Evolutionary conservation across 73 alveolate species (phyloP).

Genomic region (Durusdinium trenchii): DNA sequence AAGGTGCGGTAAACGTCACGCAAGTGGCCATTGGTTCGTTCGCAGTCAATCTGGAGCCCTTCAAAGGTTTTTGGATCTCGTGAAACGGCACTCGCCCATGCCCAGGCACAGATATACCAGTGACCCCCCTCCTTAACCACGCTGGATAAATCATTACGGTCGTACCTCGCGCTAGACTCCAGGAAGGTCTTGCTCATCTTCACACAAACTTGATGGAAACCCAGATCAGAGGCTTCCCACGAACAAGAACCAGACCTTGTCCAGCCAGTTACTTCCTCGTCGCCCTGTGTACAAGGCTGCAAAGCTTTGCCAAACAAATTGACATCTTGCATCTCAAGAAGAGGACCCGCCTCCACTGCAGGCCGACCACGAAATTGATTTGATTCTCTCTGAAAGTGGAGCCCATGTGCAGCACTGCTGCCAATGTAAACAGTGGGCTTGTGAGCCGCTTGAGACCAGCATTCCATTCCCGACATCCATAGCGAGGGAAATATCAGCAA

Average conservation of each 20-base stretch:
- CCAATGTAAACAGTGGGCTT: not conserved
- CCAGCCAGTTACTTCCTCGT: conserved; percentile 59
- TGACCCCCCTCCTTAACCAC: conserved; percentile 71
- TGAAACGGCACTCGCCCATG: conserved; percentile 81
- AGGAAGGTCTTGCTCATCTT: conserved; percentile 52
- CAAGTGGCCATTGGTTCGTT: conserved; percentile 77
- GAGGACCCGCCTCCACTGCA: not conserved
- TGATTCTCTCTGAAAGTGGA: too few relatives aligned
- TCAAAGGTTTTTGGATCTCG: conserved; percentile 53
- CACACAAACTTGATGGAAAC: conserved; percentile 79
- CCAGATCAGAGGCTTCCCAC: conserved; percentile 73
- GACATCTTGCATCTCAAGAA: conserved; percentile 30
- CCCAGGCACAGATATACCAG: conserved; percentile 93
- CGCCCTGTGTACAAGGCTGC: conserved; percentile 62
- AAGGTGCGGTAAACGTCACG: conserved; percentile 73
- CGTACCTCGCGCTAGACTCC: conserved; percentile 40
- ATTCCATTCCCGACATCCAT: too few relatives aligned
- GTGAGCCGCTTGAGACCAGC: too few relatives aligned
- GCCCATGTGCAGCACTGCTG: not conserved
- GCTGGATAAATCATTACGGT: conserved; percentile 50
- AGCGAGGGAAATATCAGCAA: too few relatives aligned
- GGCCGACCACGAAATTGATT: not conserved
- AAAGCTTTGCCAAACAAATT: conserved; percentile 31
- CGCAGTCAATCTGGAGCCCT: conserved; percentile 50
- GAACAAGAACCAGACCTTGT: conserved; percentile 56